Base-by-base conservation (phyloP, 371 early-diverging fungal genomes). In the Mucor velutinosus region DNA sequence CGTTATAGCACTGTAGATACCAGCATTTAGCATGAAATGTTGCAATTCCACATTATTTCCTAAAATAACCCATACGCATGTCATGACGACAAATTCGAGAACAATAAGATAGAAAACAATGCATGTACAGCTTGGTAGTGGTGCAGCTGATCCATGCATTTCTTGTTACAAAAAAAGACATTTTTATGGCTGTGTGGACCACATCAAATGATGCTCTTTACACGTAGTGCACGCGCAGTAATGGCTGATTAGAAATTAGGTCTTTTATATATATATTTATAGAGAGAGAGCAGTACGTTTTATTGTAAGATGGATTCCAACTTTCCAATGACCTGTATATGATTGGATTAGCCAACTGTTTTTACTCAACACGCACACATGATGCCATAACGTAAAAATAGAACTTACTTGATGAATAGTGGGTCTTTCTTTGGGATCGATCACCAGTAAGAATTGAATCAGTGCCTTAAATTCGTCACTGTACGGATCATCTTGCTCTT, bases 381-480 rank as follows among this genome's bases (percentile, higher is more conserved):
- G 51, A 51, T 51, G 8, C 25, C 19, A 51, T 51, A 21, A n/a
- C 21, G 21, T 49, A 25, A 45, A 45, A 45, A 45, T 19, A 45
- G 19, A 45, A 51, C 56, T 65, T 71, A 81, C 81, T 17, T 69
- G 59, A 30, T 81, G 66, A 41, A 92, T 89, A 75, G 88, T 87
- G 17, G 90, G 87, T 30, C 94, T 84, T 55, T 83, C 70, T 27
- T 80, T 78, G 5, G 90, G 87, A 70, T 93, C 90, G 0, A 88
- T 79, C 14, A 76, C 71, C 66, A 93, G 72, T 84, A 92, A 85
- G 55, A 70, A 78, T 66, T 76, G 78, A 53, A 93, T 85, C 8
- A 90, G 70, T 4, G 86, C 76, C 19, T 74, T 75, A 57, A 90
- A 81, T n/a, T 83, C 84, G 21, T 85, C 76, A 15, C 89, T 89